A percentile compares a stretch with the other conserved stretches of the same genome.
phyloP scores from a whole-genome alignment of 2,329 filamentous ascomycete species.

The Aspergillus sp. region DNA sequence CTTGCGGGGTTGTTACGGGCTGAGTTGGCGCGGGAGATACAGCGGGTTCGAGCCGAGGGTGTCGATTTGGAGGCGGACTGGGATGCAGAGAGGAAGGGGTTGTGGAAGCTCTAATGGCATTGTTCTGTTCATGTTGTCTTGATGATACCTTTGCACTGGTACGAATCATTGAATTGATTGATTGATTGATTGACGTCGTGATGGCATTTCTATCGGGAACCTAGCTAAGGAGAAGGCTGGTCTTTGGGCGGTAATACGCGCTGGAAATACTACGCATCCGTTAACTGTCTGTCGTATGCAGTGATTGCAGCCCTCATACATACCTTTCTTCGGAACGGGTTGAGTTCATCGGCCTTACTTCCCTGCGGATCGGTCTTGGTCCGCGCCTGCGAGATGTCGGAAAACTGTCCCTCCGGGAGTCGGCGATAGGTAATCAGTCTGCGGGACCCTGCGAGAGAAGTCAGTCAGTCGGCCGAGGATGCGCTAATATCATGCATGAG shows the following conservation, averaged over 20 bases:
- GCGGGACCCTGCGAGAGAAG: constrained; percentile 66
- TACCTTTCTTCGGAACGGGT: constrained; percentile 61
- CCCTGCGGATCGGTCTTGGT: constrained; percentile 36
- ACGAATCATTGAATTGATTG: no score
- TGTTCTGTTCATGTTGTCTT: background rate
- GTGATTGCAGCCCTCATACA: no score
- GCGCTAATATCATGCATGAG: background rate
- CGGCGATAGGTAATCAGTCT: constrained; percentile 83
- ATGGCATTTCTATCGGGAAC: no score
- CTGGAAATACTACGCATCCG: constrained; percentile 16
- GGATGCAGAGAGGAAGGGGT: constrained; percentile 6
- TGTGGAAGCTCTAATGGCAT: constrained; percentile 19
- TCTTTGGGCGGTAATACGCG: background rate
- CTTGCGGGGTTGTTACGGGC: constrained; percentile 38
- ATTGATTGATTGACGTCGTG: no score
- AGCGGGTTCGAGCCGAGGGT: constrained; percentile 36
- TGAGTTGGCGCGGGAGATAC: constrained; percentile 38
- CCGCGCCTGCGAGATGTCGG: constrained; percentile 33
- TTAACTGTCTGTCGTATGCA: background rate
- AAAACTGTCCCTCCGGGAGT: constrained; percentile 56
- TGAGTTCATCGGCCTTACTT: constrained; percentile 63
- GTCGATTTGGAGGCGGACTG: constrained; percentile 31
- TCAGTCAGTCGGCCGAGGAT: constrained; percentile 2
- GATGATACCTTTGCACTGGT: background rate
- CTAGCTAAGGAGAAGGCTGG: no score